Evolutionary conservation across 2,329 filamentous ascomycete species (phyloP), one percentile per base, ranked within the genome.

Genomic region (Tolypocladium tropicale): DNA sequence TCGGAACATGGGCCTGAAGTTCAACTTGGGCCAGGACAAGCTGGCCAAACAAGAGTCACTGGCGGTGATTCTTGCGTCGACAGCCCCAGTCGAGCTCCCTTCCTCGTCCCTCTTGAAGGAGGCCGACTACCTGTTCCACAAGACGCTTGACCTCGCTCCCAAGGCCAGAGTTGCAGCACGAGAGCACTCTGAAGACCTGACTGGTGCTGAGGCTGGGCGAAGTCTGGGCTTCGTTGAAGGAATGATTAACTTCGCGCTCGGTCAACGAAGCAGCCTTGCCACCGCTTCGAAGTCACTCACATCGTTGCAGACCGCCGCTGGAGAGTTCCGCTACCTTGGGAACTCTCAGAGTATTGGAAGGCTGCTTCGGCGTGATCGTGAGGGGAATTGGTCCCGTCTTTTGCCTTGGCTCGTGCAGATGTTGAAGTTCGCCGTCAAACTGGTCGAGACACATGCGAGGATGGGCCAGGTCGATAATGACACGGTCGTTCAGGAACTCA

Each of bases 191-290:
- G 86, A 89, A 39, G 95, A 99, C 61, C 74, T 99, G 41, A 95
- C 88, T 49, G 80, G 84, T 46, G 86, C 89, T 10, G 90, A 96
- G 63, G 81, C 94, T 9, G 79, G 81, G 46, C 82, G 92, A 65
- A 92, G 90, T 67, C 80, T 89, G 52, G 90, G 90, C 0, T 89
- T 89, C 61, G 75, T 96, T n/a, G 94, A 99, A 68, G 90, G 92
- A 30, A 78, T 96, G 57, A 75, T 97, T 33, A 79, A 86, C 57
- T 73, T 84, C n/a, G 68, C 82, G 1, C 66, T 89, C 14, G 71
- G 74, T 4, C 88, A 92, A 67, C 78, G 86, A 57, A 70, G 68
- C 51, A 70, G 73, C 6, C 72, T 86, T 36, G 71, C 75, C 46
- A 61, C 70, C 21, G 65, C 72, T 14, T 61, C 76, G 3, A 67